These are phyloP conservation scores for Articulospora tetracladia DNA, from an alignment of 495 filamentous ascomycete genomes.

Conservation along the genomic window DNA sequence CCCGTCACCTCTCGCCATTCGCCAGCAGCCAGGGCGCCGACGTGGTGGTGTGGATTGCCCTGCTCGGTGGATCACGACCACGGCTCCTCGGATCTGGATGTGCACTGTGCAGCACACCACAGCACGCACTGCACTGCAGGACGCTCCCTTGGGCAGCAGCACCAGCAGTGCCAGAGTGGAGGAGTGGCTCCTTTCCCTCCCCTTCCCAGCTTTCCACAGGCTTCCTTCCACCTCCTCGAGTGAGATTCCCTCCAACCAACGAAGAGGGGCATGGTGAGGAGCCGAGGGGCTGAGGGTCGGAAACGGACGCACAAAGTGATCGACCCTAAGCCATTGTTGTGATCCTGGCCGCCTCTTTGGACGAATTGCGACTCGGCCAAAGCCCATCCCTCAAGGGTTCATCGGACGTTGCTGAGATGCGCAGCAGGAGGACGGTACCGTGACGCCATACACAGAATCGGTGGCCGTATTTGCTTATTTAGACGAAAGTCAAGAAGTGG, in stretches of 20 bases:
- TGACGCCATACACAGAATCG: neutral
- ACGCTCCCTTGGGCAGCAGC: too few species aligned
- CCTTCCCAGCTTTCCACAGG: neutral
- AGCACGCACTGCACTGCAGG: neutral
- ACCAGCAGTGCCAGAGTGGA: neutral
- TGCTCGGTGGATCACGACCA: neutral
- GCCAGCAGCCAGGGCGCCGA: too few species aligned
- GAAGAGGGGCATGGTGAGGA: neutral
- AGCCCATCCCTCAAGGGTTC: neutral
- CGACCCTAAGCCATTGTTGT: neutral
- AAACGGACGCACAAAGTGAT: slow-evolving; percentile 1
- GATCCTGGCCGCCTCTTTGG: neutral
- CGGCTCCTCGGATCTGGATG: neutral
- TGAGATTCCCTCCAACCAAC: neutral
- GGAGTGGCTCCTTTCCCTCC: neutral
- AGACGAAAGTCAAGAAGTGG: neutral
- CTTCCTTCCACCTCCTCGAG: neutral
- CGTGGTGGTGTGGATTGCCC: neutral
- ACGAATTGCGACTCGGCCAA: neutral
- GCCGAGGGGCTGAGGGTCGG: neutral
- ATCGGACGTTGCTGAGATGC: neutral
- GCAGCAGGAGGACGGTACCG: neutral
- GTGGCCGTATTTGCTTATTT: neutral
- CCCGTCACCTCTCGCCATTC: too few species aligned
- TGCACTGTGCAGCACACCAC: too few species aligned